Conservation (phyloP, 2,329 filamentous ascomycete species). For the Fusarium euwallaceae region DNA sequence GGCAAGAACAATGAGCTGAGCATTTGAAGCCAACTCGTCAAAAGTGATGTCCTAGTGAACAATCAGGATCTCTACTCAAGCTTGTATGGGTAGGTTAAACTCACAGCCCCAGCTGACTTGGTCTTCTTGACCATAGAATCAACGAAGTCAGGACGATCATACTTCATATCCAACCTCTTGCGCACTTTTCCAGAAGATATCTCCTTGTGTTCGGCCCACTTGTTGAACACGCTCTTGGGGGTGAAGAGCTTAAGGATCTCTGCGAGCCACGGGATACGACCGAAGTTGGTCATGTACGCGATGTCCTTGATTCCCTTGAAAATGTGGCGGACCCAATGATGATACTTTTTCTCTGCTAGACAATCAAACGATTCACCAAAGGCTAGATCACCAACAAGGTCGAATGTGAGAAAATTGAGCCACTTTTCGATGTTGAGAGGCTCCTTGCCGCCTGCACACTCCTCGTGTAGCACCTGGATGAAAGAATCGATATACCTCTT, state of each 20-base stretch:
- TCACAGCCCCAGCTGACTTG: background rate
- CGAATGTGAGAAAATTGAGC: constrained; percentile 11
- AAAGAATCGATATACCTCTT: background rate
- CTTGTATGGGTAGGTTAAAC: too few relatives aligned
- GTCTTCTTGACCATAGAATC: constrained; percentile 2
- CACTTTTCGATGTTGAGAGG: constrained; percentile 5
- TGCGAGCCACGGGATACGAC: background rate
- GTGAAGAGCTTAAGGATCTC: background rate
- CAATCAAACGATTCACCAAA: constrained; percentile 14
- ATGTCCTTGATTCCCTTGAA: constrained; percentile 1
- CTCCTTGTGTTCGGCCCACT: background rate
- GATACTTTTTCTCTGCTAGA: background rate
- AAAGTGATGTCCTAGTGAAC: background rate
- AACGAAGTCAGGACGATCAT: background rate
- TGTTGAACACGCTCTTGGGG: background rate
- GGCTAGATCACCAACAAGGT: constrained; percentile 8
- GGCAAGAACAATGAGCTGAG: constrained; percentile 43
- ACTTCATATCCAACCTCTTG: background rate
- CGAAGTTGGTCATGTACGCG: background rate
- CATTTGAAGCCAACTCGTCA: constrained; percentile 2
- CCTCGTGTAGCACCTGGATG: background rate
- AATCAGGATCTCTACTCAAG: too few relatives aligned
- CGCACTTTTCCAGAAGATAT: background rate
- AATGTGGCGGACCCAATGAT: constrained; percentile 11
- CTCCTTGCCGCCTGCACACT: background rate